Conservation (phyloP, 2,329 filamentous ascomycete genomes). For the Alternaria infectoria region DNA sequence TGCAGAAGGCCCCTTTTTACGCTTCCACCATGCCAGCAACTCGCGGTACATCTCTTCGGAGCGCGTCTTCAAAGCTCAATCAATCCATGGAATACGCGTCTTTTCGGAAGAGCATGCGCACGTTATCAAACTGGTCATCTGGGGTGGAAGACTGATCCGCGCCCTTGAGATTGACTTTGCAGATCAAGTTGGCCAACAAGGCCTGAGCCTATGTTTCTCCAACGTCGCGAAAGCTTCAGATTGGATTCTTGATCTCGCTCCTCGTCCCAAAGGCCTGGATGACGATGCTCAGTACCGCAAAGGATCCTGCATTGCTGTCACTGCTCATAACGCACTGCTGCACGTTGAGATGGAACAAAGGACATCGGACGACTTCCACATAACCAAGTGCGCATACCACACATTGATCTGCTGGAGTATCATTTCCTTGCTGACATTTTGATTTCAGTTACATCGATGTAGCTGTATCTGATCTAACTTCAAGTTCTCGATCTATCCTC, state of each 20-base stretch:
- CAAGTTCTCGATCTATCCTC: constrained; percentile 80
- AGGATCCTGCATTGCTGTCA: constrained; percentile 59
- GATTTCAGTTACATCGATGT: constrained; percentile 14
- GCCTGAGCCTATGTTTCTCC: constrained; percentile 23
- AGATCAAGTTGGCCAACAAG: constrained; percentile 30
- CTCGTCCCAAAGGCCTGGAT: constrained; percentile 16
- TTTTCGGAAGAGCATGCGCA: constrained; percentile 26
- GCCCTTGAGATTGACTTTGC: constrained; percentile 39
- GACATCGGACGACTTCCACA: background rate
- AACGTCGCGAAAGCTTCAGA: constrained; percentile 36
- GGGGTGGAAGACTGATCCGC: constrained; percentile 56
- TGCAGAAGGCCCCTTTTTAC: constrained; percentile 53
- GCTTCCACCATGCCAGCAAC: constrained; percentile 43
- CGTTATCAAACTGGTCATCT: constrained; percentile 43
- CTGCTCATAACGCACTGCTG: constrained; percentile 85
- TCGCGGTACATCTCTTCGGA: constrained; percentile 41
- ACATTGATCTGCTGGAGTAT: background rate
- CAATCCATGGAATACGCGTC: constrained; percentile 74
- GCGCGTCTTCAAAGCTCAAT: constrained; percentile 69
- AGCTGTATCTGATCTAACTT: constrained; percentile 59
- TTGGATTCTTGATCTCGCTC: constrained; percentile 47
- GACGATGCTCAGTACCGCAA: constrained; percentile 9
- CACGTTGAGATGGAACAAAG: constrained; percentile 49
- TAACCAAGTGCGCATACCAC: constrained; percentile 3
- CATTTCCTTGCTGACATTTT: background rate